Percentiles rank a stretch among this genome's conserved stretches.
These are phyloP conservation scores for Linnemannia elongata DNA, from an alignment of 192 early-diverging fungal species.

Conservation along the genomic window DNA sequence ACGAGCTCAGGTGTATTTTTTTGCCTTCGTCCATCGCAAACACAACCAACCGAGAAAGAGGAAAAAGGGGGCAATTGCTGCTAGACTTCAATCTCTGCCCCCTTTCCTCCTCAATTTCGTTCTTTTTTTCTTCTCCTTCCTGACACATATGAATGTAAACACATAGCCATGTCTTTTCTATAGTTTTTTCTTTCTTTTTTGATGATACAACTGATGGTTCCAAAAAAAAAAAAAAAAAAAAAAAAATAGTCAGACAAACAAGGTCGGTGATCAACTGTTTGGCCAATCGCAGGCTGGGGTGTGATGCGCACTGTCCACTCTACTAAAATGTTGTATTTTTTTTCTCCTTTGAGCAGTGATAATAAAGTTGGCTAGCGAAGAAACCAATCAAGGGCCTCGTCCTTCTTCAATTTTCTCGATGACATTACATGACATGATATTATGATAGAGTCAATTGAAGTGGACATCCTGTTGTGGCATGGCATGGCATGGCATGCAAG, in stretches of 20 bases:
- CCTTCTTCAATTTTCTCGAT: background rate
- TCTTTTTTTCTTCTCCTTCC: background rate
- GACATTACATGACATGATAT: background rate
- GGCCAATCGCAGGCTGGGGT: background rate
- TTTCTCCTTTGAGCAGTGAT: background rate
- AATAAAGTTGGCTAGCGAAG: background rate
- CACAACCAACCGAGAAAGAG: too few relatives aligned
- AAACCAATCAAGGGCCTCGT: background rate
- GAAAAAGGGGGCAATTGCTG: background rate
- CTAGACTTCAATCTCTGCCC: background rate
- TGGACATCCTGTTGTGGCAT: background rate
- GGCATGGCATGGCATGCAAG: background rate
- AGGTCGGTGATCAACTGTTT: background rate
- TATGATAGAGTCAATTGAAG: background rate
- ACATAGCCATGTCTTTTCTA: background rate
- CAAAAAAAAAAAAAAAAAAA: constrained; percentile 2
- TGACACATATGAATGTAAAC: too few relatives aligned
- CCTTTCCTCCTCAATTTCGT: background rate
- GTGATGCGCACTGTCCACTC: constrained; percentile 24
- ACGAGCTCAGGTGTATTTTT: background rate
- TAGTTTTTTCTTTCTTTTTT: background rate
- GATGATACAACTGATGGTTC: background rate
- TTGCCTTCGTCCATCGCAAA: too few relatives aligned
- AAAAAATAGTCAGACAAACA: background rate
- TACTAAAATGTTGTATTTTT: background rate